phyloP scores from a whole-genome alignment of 306 rosid species.

The Abrus pulchellus region DNA sequence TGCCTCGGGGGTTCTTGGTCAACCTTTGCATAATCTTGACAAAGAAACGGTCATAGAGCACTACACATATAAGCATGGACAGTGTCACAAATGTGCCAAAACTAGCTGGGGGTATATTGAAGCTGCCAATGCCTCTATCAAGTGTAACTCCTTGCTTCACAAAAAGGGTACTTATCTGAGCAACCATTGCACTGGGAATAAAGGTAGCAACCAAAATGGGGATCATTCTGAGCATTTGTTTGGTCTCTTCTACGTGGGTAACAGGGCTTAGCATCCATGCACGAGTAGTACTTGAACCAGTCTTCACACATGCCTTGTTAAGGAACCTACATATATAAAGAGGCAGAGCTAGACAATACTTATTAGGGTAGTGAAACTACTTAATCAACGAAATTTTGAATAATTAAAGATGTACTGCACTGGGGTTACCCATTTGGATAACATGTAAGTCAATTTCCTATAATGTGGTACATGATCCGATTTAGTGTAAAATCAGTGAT shows the following conservation, averaged over 20 bases:
- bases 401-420: no score
- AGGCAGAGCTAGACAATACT: background rate
- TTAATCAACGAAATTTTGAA: background rate
- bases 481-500: no score
- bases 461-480: no score
- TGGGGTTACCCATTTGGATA: no score
- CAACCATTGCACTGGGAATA: constrained; percentile 62
- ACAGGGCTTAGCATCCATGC: constrained; percentile 68
- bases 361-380: background rate
- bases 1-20: constrained; percentile 75
- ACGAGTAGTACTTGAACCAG: constrained; percentile 26
- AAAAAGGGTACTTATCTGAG: constrained; percentile 65
- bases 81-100: constrained; percentile 66
- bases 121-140: constrained; percentile 61
- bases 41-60: constrained; percentile 64
- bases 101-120: constrained; percentile 71
- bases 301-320: constrained; percentile 64
- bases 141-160: constrained; percentile 75
- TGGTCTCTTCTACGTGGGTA: constrained; percentile 79
- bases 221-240: constrained; percentile 73
- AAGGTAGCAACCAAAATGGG: constrained; percentile 64
- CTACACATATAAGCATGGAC: constrained; percentile 68
- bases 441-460: no score
- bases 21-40: constrained; percentile 55
- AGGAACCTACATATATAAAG: constrained; percentile 58